These are phyloP conservation scores for Leptographium procerum DNA, from an alignment of 2,329 filamentous ascomycete species.

Conservation along the genomic window DNA sequence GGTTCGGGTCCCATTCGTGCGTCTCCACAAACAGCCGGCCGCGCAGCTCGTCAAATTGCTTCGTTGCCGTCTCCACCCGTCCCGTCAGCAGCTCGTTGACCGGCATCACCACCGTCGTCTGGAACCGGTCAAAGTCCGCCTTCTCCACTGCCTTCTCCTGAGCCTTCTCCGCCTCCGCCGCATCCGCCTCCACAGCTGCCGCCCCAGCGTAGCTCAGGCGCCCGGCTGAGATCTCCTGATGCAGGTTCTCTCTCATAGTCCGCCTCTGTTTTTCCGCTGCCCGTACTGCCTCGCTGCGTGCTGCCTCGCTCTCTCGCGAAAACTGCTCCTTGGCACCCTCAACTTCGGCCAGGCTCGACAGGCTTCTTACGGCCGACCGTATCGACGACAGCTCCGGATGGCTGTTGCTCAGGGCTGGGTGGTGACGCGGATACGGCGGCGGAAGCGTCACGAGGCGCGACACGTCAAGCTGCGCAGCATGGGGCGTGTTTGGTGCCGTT, in stretches of 20 bases:
- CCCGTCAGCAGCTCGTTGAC: constrained; percentile 69
- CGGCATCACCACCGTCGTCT: constrained; percentile 71
- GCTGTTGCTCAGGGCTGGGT: constrained; percentile 91
- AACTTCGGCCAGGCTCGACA: constrained; percentile 65
- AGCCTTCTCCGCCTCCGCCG: constrained; percentile 57
- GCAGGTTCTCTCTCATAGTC: constrained; percentile 61
- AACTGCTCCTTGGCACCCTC: constrained; percentile 56
- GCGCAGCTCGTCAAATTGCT: constrained; percentile 66
- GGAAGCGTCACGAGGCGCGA: constrained; percentile 87
- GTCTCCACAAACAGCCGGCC: constrained; percentile 62
- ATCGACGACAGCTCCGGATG: constrained; percentile 80
- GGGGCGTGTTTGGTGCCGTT: constrained; percentile 34
- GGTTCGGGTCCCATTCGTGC: constrained; percentile 58
- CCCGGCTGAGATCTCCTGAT: constrained; percentile 65
- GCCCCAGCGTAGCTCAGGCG: constrained; percentile 75
- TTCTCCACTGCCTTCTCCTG: constrained; percentile 64
- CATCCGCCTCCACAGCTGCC: constrained; percentile 66
- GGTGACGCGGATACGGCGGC: constrained; percentile 85
- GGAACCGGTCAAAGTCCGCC: constrained; percentile 73
- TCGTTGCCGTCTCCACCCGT: constrained; percentile 61
- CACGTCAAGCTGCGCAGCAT: constrained; percentile 59
- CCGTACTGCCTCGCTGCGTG: constrained; percentile 42
- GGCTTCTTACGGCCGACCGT: constrained; percentile 58
- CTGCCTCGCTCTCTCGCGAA: constrained; percentile 42
- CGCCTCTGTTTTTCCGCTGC: constrained; percentile 43